Evolutionary conservation across 805 yeast species (phyloP), one percentile per base, ranked within the genome.

Genomic region (Candida oleophila): DNA sequence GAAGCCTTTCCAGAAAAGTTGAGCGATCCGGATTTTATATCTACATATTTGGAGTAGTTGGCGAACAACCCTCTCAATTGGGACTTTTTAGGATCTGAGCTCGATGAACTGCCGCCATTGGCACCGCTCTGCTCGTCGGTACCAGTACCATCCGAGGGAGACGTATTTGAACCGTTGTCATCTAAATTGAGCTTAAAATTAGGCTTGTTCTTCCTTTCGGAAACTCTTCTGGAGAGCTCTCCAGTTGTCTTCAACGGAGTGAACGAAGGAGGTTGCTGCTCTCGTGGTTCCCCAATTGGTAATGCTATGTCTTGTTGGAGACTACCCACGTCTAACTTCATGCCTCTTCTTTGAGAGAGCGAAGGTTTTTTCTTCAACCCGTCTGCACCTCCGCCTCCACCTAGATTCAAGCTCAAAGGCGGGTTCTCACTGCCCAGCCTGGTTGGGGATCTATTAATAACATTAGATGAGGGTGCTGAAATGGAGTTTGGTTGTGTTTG

Each of bases 1-100:
- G 96, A 89, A 3, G 97, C 89, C 62, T 94, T 94, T 14, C 97
- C 98, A 1, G 91, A 85, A 65, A 94, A 94, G 58, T 89, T 91
- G 48, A 94, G 77, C 2, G 91, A 82, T 2, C 99, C 99, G 0
- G 96, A 86, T 60, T 89, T 88, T 55, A 92, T 85, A 65, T 94
- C 98, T 42, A 94, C 80, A 61, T 89, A 92, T 59, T 89, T 86
- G 20, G 95, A 81, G 63, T 87, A 94, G 60, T 85, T 83, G 9
- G 91, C 86, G 69, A 94, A 91, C 43, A 86, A 65, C 12, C 90
- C 90, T 42, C 73, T 74, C 11, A 80, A 63, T 49, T 69, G 68
- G 11, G 49, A 28, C 15, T 33, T 40, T 21, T 40, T 19, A 25
- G 15, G 14, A 30, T 41, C 34, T 15, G 44, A 30, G 18, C 41